Base-by-base conservation (phyloP, 805 yeast genomes). In the Sugiyamaella qingdaonensis region DNA sequence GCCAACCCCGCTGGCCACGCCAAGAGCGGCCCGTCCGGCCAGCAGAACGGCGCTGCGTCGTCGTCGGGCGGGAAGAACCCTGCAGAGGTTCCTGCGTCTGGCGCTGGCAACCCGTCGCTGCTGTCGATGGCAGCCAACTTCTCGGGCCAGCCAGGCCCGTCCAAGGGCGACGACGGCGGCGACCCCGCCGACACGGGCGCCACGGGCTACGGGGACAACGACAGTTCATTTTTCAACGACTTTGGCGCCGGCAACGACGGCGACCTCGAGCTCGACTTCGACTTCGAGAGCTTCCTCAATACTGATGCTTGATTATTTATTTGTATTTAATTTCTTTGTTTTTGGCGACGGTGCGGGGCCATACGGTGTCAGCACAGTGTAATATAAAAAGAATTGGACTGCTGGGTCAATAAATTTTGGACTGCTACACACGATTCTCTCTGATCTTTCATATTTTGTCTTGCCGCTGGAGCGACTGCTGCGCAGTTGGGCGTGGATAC, bases 251-350 rank as follows among this genome's bases (percentile, higher is more conserved):
- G 64, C 27, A 68, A 65, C 36, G 72, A 68, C 48, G 70, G 61
- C 19, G 63, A 58, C 18, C 48, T 56, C 55, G 66, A 63, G 31
- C 57, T 62, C 45, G 71, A 71, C 49, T 75, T 76, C 64, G 78
- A 74, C 58, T 69, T 75, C 57, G 76, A 76, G 56, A 68, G 74
- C 3, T 71, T 77, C 51, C 60, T 77, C 51, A 74, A 71, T 46
- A 73, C 76, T 9, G 76, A 72, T 52, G 41, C 47, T 36, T 37
- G 54, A 32, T 46, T 45, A 21, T 46, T 45, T 36, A 33, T 13
- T 49, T 49, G 47, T 50, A 36, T 31, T 39, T 44, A 52, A 29
- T 35, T 46, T 39, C 34, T 49, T 29, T 24, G 3, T 24, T 24
- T 39, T 39, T 39, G 19, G 19, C 24, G 2, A 14, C 21, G 43